Evolutionary conservation across 768 basidiomycete genomes (phyloP).

Genomic region (Xerocomellus dryophilus): DNA sequence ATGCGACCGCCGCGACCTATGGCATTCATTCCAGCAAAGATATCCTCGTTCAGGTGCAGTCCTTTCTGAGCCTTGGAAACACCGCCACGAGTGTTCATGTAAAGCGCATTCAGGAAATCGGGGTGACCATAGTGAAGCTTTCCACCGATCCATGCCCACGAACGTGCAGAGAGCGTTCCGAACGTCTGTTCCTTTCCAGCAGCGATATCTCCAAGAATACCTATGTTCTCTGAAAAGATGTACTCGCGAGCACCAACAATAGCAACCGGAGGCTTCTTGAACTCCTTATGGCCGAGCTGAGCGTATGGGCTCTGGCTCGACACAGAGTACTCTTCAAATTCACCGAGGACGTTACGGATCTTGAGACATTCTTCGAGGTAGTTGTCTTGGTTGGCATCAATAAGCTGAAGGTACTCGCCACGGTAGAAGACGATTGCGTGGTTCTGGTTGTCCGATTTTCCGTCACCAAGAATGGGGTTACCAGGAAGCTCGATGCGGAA

Average conservation of each 20-base stretch:
- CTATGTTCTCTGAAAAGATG: constrained; percentile 99
- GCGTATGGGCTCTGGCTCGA: constrained; percentile 90
- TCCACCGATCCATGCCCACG: constrained; percentile 96
- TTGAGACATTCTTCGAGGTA: constrained; percentile 99
- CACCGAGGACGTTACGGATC: constrained; percentile 95
- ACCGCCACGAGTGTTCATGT: constrained; percentile 98
- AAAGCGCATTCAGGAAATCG: constrained; percentile 96
- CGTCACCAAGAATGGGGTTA: constrained; percentile 98
- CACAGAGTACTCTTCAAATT: constrained; percentile 91
- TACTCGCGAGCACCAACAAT: constrained; percentile 99
- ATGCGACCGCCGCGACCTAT: constrained; percentile 95
- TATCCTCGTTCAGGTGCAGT: constrained; percentile 98
- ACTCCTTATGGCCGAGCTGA: constrained; percentile 85
- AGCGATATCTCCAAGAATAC: constrained; percentile 96
- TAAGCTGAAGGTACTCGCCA: constrained; percentile 97
- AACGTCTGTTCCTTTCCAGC: constrained; percentile 99
- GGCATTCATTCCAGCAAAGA: constrained; percentile 98
- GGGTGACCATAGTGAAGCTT: constrained; percentile 99
- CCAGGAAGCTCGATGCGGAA: constrained; percentile 98
- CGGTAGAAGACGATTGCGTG: constrained; percentile 99
- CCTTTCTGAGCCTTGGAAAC: constrained; percentile 99
- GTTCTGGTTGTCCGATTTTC: constrained; percentile 99
- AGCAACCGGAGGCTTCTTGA: constrained; percentile 85
- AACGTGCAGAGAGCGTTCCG: constrained; percentile 93
- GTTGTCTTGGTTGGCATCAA: constrained; percentile 99